Percentiles rank a stretch among this genome's conserved stretches.
phyloP scores from a whole-genome alignment of 2,329 filamentous ascomycete species.

The Verticillium nubilum region DNA sequence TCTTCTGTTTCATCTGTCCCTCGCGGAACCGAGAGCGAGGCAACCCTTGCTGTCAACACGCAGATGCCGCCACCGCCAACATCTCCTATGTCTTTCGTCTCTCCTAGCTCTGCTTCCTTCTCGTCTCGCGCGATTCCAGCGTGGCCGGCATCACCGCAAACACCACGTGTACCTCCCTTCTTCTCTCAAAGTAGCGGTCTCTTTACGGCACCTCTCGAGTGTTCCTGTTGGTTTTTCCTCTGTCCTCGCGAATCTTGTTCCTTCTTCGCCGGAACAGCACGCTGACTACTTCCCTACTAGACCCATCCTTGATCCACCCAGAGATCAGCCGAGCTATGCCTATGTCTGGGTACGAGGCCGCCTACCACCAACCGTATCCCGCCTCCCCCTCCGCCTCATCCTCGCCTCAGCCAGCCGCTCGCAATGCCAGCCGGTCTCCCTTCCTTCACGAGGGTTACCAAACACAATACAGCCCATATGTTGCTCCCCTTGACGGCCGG shows the following conservation, averaged over 20 bases:
- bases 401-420: conserved; percentile 40
- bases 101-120: conserved; percentile 25
- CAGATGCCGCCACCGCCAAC: conserved; percentile 12
- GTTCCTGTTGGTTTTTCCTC: conserved; percentile 47
- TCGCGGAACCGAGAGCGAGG: conserved; percentile 9
- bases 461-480: conserved; percentile 52
- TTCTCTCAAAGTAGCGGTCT: conserved; percentile 48
- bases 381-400: conserved; percentile 61
- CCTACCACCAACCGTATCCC: conserved; percentile 46
- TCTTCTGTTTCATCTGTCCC: conserved; percentile 18
- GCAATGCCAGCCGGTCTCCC: conserved; percentile 60
- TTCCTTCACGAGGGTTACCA: conserved; percentile 53
- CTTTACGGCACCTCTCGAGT: conserved; percentile 45
- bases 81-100: conserved; percentile 22
- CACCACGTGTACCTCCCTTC: conserved; percentile 34
- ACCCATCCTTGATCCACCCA: conserved; percentile 52
- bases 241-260: conserved; percentile 17
- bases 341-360: conserved; percentile 43
- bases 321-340: conserved; percentile 44
- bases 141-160: conserved; percentile 22
- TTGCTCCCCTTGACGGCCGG: conserved; percentile 42
- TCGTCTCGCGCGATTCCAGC: conserved; percentile 22
- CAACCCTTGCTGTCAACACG: background rate
- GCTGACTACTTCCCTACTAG: conserved; percentile 36
- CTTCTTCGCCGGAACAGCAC: conserved; percentile 9